These are phyloP conservation scores for Pestalotiopsis sp. DNA, from an alignment of 2,329 filamentous ascomycete genomes.

Conservation along the genomic window DNA sequence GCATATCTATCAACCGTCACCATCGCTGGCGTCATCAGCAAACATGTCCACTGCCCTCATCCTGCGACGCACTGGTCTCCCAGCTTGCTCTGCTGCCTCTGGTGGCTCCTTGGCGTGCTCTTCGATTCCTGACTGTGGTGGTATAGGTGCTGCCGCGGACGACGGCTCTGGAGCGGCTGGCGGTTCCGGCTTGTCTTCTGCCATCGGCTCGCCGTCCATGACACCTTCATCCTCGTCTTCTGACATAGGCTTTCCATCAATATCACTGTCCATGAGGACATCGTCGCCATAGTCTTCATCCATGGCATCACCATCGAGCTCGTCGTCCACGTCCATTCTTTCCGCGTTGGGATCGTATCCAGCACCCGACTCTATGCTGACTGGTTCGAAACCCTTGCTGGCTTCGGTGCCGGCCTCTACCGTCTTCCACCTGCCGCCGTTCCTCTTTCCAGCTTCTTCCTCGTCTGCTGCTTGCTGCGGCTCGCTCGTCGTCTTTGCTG, in stretches of 20 bases:
- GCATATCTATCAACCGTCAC: background rate
- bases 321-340: conserved; percentile 44
- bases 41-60: conserved; percentile 7
- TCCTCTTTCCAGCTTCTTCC: conserved; percentile 19
- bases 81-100: background rate
- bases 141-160: background rate
- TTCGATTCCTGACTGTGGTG: background rate
- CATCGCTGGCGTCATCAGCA: conserved; percentile 3
- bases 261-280: conserved; percentile 48
- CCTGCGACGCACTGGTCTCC: background rate
- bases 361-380: conserved; percentile 20
- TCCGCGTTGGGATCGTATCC: conserved; percentile 42
- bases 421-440: conserved; percentile 43
- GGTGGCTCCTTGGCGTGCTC: background rate
- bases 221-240: conserved; percentile 31
- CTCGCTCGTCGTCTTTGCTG: conserved; percentile 25
- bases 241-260: conserved; percentile 45
- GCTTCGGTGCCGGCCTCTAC: conserved; percentile 41
- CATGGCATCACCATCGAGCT: conserved; percentile 50
- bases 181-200: conserved; percentile 26
- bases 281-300: conserved; percentile 46
- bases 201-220: conserved; percentile 37
- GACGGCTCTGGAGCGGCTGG: background rate
- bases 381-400: conserved; percentile 27
- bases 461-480: conserved; percentile 29